phyloP scores from a whole-genome alignment of 2,329 filamentous ascomycete genomes.

The Zopfia rhizophila region DNA sequence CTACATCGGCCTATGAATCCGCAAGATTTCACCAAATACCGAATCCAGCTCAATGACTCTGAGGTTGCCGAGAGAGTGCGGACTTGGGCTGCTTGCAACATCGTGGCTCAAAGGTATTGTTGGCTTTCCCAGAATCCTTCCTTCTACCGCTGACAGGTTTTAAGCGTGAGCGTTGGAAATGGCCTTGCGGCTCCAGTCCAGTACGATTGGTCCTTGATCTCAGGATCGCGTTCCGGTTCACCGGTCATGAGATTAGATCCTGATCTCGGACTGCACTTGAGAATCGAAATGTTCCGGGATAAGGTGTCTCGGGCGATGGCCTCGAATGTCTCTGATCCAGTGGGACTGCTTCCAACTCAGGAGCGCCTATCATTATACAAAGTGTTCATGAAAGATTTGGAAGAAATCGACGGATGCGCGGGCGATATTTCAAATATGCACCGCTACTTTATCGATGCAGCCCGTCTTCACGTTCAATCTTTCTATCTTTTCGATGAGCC shows the following conservation, averaged over 20 bases:
- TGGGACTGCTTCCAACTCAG: slow-evolving; percentile 5
- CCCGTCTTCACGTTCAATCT: slow-evolving; percentile 30
- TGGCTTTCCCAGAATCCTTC: too few relatives aligned
- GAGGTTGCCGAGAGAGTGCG: slow-evolving; percentile 6
- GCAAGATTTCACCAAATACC: slow-evolving; percentile 4
- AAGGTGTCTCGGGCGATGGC: slow-evolving; percentile 9
- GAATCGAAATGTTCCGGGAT: slow-evolving; percentile 12
- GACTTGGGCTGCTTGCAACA: slow-evolving; percentile 14
- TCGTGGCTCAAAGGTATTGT: slow-evolving; percentile 15
- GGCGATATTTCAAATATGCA: slow-evolving; percentile 1
- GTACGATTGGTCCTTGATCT: slow-evolving; percentile 3
- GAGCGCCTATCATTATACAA: slow-evolving; percentile 9
- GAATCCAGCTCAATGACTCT: slow-evolving; percentile 3
- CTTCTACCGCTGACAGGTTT: too few relatives aligned
- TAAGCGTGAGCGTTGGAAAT: slow-evolving; percentile 10
- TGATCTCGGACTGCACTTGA: neutral
- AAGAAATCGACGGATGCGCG: slow-evolving; percentile 2
- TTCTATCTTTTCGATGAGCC: slow-evolving; percentile 34
- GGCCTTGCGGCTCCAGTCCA: slow-evolving; percentile 10
- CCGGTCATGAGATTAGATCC: slow-evolving; percentile 1
- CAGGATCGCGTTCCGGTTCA: neutral
- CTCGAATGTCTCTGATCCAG: slow-evolving; percentile 4
- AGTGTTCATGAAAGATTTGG: slow-evolving; percentile 7
- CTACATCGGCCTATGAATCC: slow-evolving; percentile 9
- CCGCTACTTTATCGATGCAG: slow-evolving; percentile 22